Evolutionary conservation across 768 basidiomycete species (phyloP).

Genomic region (Leccinum olivaceopallidum): DNA sequence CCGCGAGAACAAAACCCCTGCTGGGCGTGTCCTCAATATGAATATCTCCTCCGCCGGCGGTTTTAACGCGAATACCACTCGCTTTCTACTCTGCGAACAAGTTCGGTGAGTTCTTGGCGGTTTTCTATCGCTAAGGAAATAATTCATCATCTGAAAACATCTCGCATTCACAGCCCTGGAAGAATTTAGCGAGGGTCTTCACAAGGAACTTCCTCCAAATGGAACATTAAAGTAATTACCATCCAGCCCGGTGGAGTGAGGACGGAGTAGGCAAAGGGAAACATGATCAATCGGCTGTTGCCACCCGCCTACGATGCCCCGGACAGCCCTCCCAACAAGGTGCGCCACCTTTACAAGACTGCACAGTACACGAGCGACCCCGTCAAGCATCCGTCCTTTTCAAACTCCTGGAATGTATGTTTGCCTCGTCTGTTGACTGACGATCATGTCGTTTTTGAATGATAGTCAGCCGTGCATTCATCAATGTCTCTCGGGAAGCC

Average conservation of each 20-base stretch:
- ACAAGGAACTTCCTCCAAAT: conserved; percentile 26
- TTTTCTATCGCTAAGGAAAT: too few species aligned
- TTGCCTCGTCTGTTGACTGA: neutral
- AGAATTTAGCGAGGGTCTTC: conserved; percentile 25
- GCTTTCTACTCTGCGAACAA: conserved; percentile 24
- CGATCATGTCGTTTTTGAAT: neutral
- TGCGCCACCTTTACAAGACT: conserved; percentile 13
- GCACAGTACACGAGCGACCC: neutral
- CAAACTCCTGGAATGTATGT: neutral
- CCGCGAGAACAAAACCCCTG: conserved; percentile 26
- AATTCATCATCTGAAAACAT: neutral
- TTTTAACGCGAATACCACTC: conserved; percentile 17
- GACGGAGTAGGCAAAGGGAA: conserved; percentile 23
- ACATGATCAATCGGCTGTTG: conserved; percentile 15
- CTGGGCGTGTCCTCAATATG: conserved; percentile 24
- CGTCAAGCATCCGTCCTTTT: conserved; percentile 10
- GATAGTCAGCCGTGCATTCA: conserved; percentile 21
- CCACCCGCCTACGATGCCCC: conserved; percentile 19
- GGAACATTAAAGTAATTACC: conserved; percentile 28
- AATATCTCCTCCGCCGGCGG: conserved; percentile 23
- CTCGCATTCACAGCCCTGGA: conserved; percentile 23
- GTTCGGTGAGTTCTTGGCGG: conserved; percentile 14
- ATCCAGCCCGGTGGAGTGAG: conserved; percentile 22
- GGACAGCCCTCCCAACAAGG: conserved; percentile 16
- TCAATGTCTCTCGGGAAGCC: conserved; percentile 18